Evolutionary conservation across 257 asterid species (phyloP), one percentile per base, ranked within the genome.

Genomic region (Echium plantagineum): DNA sequence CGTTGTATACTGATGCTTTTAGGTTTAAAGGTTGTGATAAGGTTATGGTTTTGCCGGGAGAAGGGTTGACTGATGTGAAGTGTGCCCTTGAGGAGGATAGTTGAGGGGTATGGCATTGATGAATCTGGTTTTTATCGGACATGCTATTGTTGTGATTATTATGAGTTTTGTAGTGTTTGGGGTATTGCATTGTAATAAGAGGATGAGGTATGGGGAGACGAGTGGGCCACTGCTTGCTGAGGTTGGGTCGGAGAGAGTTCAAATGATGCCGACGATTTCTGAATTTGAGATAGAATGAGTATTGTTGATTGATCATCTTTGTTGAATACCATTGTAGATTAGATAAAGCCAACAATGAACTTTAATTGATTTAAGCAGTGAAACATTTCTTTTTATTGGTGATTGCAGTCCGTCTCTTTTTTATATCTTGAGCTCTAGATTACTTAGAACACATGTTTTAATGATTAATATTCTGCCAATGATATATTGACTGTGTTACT

Each of bases 61-160:
- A 71, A 15, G 86, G 74, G 58, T 74, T 61, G 55, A 69, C 66
- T 70, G 91, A 86, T 77, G 75, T 84, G 9, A 83, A 81, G 65
- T 84, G 89, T 69, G 82, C 76, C 47, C 94, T 89, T 65, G 84
- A 80, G 61, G 89, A 84, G 72, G 83, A 86, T 70, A 65, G 67
- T 81, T 84, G 81, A 86, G 93, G 68, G 95, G 87, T 57, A 66
- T 78, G 38, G 81, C 84, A 31, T 73, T 82, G 78, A 69, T 81
- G 76, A 74, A 83, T 67, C 66, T 83, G 24, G 55, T 86, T 51
- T 86, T 89, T 47, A 60, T 76, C 57, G 78, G 72, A 21, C 93
- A 86, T 67, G 75, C 66, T 21, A 21, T 69, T 13, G 18, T 70
- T 59, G 87, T 82, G 53, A 64, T 89, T 54, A 6, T 75, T 21